phyloP scores from a whole-genome alignment of 345 rosid species.

The Brassica carinata region DNA sequence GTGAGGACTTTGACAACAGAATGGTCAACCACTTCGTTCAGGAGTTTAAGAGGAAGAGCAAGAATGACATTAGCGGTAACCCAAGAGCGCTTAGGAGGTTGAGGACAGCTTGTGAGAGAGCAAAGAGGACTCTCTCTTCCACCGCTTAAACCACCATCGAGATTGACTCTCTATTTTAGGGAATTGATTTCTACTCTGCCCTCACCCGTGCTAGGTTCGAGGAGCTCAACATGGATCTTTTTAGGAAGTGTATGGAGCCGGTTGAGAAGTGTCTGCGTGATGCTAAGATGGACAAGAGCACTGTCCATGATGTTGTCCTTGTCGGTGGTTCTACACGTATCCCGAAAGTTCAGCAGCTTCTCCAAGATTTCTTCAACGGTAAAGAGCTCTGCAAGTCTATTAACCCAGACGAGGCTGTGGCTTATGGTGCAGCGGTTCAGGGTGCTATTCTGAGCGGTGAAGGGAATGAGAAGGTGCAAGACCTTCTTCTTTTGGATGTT shows the following conservation, averaged over 20 bases:
- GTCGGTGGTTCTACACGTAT: constrained; percentile 9
- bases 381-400: constrained; percentile 6
- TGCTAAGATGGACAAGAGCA: constrained; percentile 6
- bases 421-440: not conserved
- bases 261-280: constrained; percentile 10
- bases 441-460: not conserved
- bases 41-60: not conserved
- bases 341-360: not conserved
- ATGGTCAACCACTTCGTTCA: constrained; percentile 1
- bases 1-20: not conserved
- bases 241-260: constrained; percentile 5
- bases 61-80: not conserved
- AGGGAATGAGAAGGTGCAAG: not conserved
- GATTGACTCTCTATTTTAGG: not conserved
- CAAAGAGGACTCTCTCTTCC: not conserved
- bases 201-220: not conserved
- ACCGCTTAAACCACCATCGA: not conserved
- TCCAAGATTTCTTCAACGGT: not conserved
- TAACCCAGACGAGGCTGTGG: not conserved
- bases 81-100: not conserved
- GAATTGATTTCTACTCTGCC: not conserved
- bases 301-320: not conserved
- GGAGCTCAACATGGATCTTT: not conserved
- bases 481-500: not conserved
- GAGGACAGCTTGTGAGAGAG: not conserved